These are phyloP conservation scores for Austroboletus niveus DNA, from an alignment of 1,284 basidiomycete species.

Conservation along the genomic window DNA sequence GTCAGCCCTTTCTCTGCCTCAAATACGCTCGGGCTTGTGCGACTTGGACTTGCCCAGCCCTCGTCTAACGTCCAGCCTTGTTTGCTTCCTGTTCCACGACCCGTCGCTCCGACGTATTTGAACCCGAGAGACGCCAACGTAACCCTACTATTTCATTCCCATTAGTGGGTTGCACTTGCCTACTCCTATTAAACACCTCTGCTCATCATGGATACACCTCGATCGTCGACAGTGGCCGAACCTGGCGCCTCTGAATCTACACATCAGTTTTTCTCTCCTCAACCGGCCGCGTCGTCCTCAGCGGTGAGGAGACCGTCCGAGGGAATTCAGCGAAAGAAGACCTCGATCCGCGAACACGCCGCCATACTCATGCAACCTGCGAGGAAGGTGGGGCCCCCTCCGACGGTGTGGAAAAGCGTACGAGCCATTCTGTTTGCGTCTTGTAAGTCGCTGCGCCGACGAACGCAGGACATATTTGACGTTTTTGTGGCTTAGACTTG, in stretches of 20 bases:
- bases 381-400: conserved; percentile 41
- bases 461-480: neutral
- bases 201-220: conserved; percentile 15
- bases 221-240: conserved; percentile 18
- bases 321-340: conserved; percentile 7
- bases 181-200: neutral
- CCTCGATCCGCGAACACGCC: conserved; percentile 15
- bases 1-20: neutral
- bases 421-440: conserved; percentile 50
- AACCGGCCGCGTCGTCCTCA: conserved; percentile 12
- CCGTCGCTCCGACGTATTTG: conserved; percentile 5
- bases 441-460: conserved; percentile 36
- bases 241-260: conserved; percentile 10
- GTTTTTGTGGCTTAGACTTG: conserved; percentile 44
- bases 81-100: neutral
- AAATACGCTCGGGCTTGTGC: conserved; percentile 7
- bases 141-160: neutral
- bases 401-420: conserved; percentile 42
- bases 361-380: conserved; percentile 32
- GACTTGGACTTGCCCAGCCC: too few species aligned
- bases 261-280: neutral
- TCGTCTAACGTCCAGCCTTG: neutral
- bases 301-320: conserved; percentile 6
- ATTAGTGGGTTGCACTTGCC: conserved; percentile 9
- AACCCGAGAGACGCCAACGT: neutral